Conservation (phyloP, 2,329 filamentous ascomycete genomes). For the Hirsutella minnesotensis region DNA sequence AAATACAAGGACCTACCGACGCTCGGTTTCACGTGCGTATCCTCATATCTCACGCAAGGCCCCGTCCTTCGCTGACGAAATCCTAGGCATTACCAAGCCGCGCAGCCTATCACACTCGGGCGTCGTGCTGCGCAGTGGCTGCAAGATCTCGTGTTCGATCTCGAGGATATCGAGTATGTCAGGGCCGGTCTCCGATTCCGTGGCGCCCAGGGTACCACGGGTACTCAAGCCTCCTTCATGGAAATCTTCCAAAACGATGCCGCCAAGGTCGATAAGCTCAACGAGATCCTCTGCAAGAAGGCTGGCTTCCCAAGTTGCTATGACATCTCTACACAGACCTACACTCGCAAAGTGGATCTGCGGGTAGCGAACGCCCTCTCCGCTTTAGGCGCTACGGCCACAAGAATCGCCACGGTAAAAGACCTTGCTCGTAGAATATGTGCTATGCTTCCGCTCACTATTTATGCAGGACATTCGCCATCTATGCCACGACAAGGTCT, state of each 20-base stretch:
- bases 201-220: constrained; percentile 55
- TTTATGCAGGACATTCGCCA: constrained; percentile 46
- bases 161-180: constrained; percentile 59
- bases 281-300: constrained; percentile 43
- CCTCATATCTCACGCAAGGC: not conserved
- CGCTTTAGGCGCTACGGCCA: constrained; percentile 65
- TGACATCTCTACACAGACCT: constrained; percentile 52
- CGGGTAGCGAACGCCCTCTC: constrained; percentile 70
- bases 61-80: constrained; percentile 40
- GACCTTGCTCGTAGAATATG: not conserved
- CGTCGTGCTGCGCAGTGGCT: constrained; percentile 50
- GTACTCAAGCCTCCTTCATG: constrained; percentile 65
- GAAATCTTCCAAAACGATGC: constrained; percentile 32
- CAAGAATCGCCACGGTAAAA: not conserved
- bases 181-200: constrained; percentile 62
- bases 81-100: constrained; percentile 30
- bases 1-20: constrained; percentile 59
- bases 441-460: not conserved
- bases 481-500: constrained; percentile 47
- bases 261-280: constrained; percentile 40
- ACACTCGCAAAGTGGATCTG: constrained; percentile 70
- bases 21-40: constrained; percentile 43
- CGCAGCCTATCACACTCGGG: constrained; percentile 8
- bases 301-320: constrained; percentile 39
- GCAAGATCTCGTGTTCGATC: constrained; percentile 52